phyloP scores from a whole-genome alignment of 2,329 filamentous ascomycete species.

The Fusarium algeriense region DNA sequence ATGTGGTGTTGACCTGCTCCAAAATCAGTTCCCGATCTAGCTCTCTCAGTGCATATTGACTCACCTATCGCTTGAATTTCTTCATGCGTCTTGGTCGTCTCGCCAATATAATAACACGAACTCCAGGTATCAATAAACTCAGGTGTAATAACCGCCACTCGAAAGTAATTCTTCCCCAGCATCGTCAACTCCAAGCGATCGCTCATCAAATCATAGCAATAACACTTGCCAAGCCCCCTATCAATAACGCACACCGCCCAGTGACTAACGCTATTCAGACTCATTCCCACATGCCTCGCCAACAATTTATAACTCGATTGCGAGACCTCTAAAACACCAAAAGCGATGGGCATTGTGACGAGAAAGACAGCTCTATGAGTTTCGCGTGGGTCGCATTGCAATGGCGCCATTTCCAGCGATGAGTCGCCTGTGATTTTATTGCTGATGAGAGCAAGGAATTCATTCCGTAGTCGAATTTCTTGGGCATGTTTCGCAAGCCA shows the following conservation, averaged over 20 bases:
- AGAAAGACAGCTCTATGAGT: slow-evolving; percentile 42
- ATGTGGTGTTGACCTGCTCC: slow-evolving; percentile 34
- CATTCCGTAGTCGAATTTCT: slow-evolving; percentile 38
- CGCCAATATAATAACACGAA: slow-evolving; percentile 45
- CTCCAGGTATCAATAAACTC: slow-evolving; percentile 45
- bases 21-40: not conserved
- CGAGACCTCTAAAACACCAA: slow-evolving; percentile 40
- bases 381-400: slow-evolving; percentile 33
- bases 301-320: slow-evolving; percentile 40
- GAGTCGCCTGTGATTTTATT: slow-evolving; percentile 42
- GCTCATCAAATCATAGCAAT: slow-evolving; percentile 47
- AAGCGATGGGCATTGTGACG: slow-evolving; percentile 41
- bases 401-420: slow-evolving; percentile 32
- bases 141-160: slow-evolving; percentile 31
- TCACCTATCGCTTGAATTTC: slow-evolving; percentile 43
- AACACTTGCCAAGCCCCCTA: slow-evolving; percentile 34
- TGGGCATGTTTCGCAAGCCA: slow-evolving; percentile 18
- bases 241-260: slow-evolving; percentile 46
- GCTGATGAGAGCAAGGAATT: slow-evolving; percentile 31
- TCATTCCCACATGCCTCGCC: slow-evolving; percentile 43
- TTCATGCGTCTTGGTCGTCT: slow-evolving; percentile 44
- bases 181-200: slow-evolving; percentile 42
- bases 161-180: slow-evolving; percentile 44
- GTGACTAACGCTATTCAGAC: slow-evolving; percentile 44
- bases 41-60: not conserved